Evolutionary conservation across 2,329 filamentous ascomycete species (phyloP).

Genomic region (Dactylonectria estremocensis): DNA sequence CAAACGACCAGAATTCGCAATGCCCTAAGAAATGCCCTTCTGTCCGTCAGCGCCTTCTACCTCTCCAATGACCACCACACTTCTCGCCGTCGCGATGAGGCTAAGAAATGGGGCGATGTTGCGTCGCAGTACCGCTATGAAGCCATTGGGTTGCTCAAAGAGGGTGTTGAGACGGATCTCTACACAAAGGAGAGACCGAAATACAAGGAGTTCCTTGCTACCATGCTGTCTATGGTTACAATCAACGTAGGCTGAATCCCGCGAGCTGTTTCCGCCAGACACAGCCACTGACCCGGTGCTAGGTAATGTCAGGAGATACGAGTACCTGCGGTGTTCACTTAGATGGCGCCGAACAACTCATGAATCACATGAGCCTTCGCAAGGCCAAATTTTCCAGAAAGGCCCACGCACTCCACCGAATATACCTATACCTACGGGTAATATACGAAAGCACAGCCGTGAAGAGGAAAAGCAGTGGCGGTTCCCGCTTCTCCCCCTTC

Average conservation of each 20-base stretch:
- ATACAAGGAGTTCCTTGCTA: slow-evolving; percentile 49
- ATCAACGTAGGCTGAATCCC: slow-evolving; percentile 41
- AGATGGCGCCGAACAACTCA: slow-evolving; percentile 39
- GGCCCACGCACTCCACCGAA: slow-evolving; percentile 40
- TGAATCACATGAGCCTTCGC: slow-evolving; percentile 34
- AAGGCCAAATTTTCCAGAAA: slow-evolving; percentile 38
- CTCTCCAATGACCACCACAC: slow-evolving; percentile 42
- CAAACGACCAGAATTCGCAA: slow-evolving; percentile 41
- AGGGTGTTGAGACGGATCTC: slow-evolving; percentile 39
- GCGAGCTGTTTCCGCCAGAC: not conserved
- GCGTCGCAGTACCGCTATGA: slow-evolving; percentile 30
- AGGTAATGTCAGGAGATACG: slow-evolving; percentile 49
- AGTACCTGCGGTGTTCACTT: slow-evolving; percentile 43
- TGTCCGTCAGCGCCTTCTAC: slow-evolving; percentile 47
- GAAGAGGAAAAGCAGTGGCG: not conserved
- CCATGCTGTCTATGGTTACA: slow-evolving; percentile 49
- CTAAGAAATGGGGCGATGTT: slow-evolving; percentile 38
- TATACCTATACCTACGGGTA: slow-evolving; percentile 44
- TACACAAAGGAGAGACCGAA: slow-evolving; percentile 33
- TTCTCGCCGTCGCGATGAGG: slow-evolving; percentile 20
- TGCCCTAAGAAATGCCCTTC: slow-evolving; percentile 42
- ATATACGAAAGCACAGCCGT: slow-evolving; percentile 46
- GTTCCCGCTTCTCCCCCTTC: slow-evolving; percentile 17
- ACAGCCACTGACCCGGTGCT: not conserved
- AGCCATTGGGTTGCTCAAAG: slow-evolving; percentile 42